phyloP scores from a whole-genome alignment of 805 yeast species.

The Candida tammaniensis region DNA sequence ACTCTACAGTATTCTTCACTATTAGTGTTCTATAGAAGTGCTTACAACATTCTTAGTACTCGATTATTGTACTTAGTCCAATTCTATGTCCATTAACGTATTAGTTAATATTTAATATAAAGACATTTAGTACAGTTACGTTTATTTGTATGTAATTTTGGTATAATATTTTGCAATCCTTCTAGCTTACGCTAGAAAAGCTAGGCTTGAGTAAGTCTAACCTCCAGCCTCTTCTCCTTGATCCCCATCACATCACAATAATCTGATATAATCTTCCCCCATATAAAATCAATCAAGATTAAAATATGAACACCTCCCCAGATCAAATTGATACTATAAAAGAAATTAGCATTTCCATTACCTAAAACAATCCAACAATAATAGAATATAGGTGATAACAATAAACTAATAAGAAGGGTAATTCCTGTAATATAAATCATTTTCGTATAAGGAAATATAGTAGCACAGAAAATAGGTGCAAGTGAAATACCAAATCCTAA shows the following conservation, averaged over 20 bases:
- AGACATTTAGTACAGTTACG: no score
- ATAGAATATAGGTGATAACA: slow-evolving; percentile 84
- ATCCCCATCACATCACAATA: slow-evolving; percentile 46
- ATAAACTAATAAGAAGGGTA: slow-evolving; percentile 48
- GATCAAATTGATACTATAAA: slow-evolving; percentile 87
- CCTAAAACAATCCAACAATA: slow-evolving; percentile 93
- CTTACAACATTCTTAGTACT: no score
- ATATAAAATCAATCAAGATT: slow-evolving; percentile 69
- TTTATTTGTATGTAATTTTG: no score
- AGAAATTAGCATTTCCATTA: slow-evolving; percentile 94
- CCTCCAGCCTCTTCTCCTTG: slow-evolving; percentile 13
- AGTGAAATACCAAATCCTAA: slow-evolving; percentile 44
- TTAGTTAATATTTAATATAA: no score
- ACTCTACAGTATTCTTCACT: no score
- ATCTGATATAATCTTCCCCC: slow-evolving; percentile 75
- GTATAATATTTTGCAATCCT: no score
- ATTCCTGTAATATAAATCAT: slow-evolving; percentile 47
- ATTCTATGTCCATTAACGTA: no score
- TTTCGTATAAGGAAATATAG: slow-evolving; percentile 45
- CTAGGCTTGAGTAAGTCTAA: slow-evolving; percentile 13
- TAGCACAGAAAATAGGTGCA: slow-evolving; percentile 43
- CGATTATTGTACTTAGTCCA: no score
- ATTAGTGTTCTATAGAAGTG: no score
- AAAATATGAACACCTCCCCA: slow-evolving; percentile 70
- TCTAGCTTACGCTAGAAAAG: no score